phyloP scores from a whole-genome alignment of 164 flowering plant genomes.

The Buxus sempervirens region DNA sequence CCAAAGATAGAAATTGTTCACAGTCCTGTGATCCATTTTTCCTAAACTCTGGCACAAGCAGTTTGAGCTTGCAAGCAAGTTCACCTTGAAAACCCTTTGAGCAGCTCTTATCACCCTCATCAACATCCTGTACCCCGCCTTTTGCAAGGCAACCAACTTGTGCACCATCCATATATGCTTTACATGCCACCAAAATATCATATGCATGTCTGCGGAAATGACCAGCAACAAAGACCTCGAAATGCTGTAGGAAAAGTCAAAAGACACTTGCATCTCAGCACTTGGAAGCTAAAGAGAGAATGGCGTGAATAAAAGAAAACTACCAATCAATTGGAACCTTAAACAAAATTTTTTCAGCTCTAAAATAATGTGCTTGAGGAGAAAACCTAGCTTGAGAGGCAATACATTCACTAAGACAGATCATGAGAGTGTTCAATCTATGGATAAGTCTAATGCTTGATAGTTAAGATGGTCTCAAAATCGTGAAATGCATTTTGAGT shows the following conservation, averaged over 20 bases:
- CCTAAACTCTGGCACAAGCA: conserved; percentile 43
- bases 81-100: conserved; percentile 34
- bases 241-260: conserved; percentile 49
- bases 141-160: conserved; percentile 58
- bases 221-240: conserved; percentile 64
- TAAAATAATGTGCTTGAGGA: no score
- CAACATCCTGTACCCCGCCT: conserved; percentile 56
- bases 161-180: conserved; percentile 71
- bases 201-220: conserved; percentile 55
- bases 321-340: no score
- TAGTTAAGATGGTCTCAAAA: background rate
- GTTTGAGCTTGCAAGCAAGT: conserved; percentile 28
- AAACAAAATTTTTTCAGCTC: no score
- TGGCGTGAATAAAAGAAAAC: no score
- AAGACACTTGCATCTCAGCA: background rate
- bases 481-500: no score
- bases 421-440: no score
- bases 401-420: no score
- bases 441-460: background rate
- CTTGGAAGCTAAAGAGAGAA: background rate
- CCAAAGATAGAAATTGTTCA: conserved; percentile 27
- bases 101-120: conserved; percentile 45
- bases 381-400: no score
- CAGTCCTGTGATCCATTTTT: conserved; percentile 45
- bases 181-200: conserved; percentile 62